These are phyloP conservation scores for Wallacemonas collosoma DNA, from an alignment of 208 protist species.

Conservation along the genomic window DNA sequence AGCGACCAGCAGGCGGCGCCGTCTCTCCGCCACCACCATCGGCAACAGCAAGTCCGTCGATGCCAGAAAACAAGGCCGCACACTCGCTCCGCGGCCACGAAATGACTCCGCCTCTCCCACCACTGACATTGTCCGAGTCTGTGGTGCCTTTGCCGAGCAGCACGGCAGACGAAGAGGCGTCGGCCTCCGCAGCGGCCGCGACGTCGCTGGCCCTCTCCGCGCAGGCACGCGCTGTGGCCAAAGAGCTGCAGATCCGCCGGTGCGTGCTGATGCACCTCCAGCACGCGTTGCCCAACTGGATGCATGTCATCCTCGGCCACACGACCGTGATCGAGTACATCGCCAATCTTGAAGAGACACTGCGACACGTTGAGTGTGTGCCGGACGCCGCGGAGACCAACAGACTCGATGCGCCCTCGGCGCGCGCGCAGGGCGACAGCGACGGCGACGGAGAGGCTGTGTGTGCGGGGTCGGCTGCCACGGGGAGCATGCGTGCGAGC, in stretches of 20 bases:
- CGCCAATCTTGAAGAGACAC: background rate
- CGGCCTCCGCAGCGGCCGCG: background rate
- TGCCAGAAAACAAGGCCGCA: background rate
- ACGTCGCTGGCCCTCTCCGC: background rate
- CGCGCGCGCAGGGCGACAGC: background rate
- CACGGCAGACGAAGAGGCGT: background rate
- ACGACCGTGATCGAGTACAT: background rate
- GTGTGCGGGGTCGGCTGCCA: too few species aligned
- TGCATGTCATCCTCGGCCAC: conserved; percentile 2
- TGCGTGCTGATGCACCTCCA: conserved; percentile 1
- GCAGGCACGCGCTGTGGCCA: background rate
- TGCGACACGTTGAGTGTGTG: background rate
- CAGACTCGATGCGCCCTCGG: background rate
- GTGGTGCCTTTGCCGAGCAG: conserved; percentile 4
- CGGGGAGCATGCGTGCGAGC: too few species aligned
- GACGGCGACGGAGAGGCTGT: background rate
- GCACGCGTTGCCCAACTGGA: background rate
- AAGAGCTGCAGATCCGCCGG: background rate
- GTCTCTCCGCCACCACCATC: background rate
- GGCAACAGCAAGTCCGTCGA: background rate
- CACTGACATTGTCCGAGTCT: conserved; percentile 10
- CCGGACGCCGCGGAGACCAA: too few species aligned
- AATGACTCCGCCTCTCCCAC: background rate
- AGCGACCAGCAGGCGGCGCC: background rate
- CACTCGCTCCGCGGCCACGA: background rate